Conservation (phyloP, 2,329 filamentous ascomycete species). For the Aspergillus sp. region DNA sequence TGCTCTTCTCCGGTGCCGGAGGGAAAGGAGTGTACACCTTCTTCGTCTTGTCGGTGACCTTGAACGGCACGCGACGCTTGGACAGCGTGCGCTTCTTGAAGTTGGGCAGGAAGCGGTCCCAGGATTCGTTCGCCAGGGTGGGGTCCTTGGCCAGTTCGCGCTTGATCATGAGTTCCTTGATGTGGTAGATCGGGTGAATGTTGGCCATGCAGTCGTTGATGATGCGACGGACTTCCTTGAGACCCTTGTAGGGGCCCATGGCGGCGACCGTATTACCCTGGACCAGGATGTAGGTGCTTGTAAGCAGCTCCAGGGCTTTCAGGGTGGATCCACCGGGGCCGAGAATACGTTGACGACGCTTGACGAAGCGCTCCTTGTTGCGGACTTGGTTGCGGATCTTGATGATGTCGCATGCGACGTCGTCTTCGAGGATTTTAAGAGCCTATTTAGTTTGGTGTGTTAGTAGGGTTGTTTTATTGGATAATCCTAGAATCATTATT, state of each 20-base stretch:
- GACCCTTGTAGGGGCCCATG: conserved; percentile 89
- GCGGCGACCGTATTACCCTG: conserved; percentile 93
- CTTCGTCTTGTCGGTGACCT: conserved; percentile 89
- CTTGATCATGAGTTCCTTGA: conserved; percentile 96
- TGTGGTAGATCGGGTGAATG: conserved; percentile 85
- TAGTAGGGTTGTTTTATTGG: not conserved
- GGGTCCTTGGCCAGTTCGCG: conserved; percentile 88
- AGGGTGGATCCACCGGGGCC: conserved; percentile 89
- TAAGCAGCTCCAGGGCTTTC: conserved; percentile 91
- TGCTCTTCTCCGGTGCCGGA: conserved; percentile 96
- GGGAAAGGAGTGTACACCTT: conserved; percentile 98
- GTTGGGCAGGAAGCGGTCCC: conserved; percentile 94
- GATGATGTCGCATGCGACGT: conserved; percentile 89
- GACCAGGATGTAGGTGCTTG: conserved; percentile 87
- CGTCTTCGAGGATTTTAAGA: conserved; percentile 91
- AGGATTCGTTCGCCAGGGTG: conserved; percentile 81
- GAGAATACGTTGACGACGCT: conserved; percentile 87
- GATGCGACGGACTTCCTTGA: conserved; percentile 88
- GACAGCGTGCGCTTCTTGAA: conserved; percentile 93
- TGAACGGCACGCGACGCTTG: conserved; percentile 78
- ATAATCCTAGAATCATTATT: not conserved
- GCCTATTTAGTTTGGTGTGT: conserved; percentile 50
- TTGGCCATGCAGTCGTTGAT: conserved; percentile 97
- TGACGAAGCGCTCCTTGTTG: conserved; percentile 95
- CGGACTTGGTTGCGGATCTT: conserved; percentile 88